phyloP scores from a whole-genome alignment of 495 filamentous ascomycete genomes.

The Amphirosellinia nigrospora region DNA sequence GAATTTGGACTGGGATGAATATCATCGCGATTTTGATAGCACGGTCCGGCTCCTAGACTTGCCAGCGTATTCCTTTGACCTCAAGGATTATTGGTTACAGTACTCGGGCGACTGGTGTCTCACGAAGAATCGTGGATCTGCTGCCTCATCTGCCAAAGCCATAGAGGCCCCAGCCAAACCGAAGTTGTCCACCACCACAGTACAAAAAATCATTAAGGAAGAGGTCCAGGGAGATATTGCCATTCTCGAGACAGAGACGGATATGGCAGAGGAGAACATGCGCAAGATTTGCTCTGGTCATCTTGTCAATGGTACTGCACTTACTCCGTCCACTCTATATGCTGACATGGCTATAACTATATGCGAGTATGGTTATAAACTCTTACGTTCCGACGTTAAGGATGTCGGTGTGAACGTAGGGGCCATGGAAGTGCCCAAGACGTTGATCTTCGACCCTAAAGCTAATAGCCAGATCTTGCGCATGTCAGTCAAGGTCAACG shows the following conservation, averaged over 20 bases:
- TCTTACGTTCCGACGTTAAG: conserved; percentile 59
- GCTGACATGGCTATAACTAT: conserved; percentile 80
- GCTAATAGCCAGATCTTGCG: conserved; percentile 58
- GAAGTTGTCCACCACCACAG: conserved; percentile 55
- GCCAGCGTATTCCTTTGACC: conserved; percentile 77
- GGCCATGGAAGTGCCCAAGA: conserved; percentile 72
- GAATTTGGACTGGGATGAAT: conserved; percentile 78
- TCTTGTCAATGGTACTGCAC: conserved; percentile 66
- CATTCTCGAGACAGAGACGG: conserved; percentile 68
- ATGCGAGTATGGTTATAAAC: conserved; percentile 69
- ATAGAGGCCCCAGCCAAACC: conserved; percentile 55
- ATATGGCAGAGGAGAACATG: conserved; percentile 66
- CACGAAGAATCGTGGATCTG: conserved; percentile 71
- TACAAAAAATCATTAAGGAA: conserved; percentile 62
- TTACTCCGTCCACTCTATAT: conserved; percentile 67
- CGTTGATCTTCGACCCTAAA: conserved; percentile 66
- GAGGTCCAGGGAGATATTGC: conserved; percentile 59
- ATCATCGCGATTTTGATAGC: conserved; percentile 71
- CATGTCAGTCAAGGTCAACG: conserved; percentile 49
- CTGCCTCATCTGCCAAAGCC: conserved; percentile 52
- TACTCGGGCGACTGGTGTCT: conserved; percentile 73
- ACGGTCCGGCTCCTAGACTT: conserved; percentile 68
- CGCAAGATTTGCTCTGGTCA: conserved; percentile 70
- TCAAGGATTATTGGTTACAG: conserved; percentile 84
- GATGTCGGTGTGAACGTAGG: conserved; percentile 65